Evolutionary conservation across 129 eudicot species (phyloP).

Genomic region (Chrysanthemum makinoi): DNA sequence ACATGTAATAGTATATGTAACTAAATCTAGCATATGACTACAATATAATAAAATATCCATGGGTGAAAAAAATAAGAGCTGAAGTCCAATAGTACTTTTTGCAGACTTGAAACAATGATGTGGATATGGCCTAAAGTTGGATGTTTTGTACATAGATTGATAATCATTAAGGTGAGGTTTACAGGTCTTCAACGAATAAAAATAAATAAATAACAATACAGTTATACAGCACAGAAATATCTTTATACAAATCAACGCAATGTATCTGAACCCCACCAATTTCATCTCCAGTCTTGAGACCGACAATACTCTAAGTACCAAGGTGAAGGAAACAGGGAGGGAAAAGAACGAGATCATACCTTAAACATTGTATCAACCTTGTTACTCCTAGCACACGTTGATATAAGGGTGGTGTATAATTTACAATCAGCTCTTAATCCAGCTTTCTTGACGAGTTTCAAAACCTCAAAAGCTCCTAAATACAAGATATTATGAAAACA

Average conservation of each 20-base stretch:
- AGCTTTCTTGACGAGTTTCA: constrained; percentile 70
- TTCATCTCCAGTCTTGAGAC: constrained; percentile 11
- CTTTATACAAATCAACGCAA: too few species aligned
- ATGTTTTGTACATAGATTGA: too few species aligned
- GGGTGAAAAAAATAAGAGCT: constrained; percentile 12
- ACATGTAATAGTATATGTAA: constrained; percentile 9
- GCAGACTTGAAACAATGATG: too few species aligned
- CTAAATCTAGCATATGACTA: constrained; percentile 14
- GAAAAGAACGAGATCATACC: constrained; percentile 40
- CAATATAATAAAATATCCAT: not conserved
- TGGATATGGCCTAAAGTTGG: too few species aligned
- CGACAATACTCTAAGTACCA: not conserved
- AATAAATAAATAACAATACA: too few species aligned
- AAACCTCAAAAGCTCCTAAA: constrained; percentile 82
- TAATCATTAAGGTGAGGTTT: too few species aligned
- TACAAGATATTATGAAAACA: constrained; percentile 11
- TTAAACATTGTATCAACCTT: constrained; percentile 95
- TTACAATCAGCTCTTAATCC: constrained; percentile 83
- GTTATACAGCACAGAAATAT: too few species aligned
- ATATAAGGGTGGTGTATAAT: constrained; percentile 90
- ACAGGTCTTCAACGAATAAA: too few species aligned
- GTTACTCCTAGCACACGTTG: constrained; percentile 92
- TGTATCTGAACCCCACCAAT: too few species aligned
- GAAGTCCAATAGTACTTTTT: not conserved
- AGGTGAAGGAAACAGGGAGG: not conserved